Conservation (phyloP, 1,139 yeast genomes). For the Magnusiomyces clavatus region DNA sequence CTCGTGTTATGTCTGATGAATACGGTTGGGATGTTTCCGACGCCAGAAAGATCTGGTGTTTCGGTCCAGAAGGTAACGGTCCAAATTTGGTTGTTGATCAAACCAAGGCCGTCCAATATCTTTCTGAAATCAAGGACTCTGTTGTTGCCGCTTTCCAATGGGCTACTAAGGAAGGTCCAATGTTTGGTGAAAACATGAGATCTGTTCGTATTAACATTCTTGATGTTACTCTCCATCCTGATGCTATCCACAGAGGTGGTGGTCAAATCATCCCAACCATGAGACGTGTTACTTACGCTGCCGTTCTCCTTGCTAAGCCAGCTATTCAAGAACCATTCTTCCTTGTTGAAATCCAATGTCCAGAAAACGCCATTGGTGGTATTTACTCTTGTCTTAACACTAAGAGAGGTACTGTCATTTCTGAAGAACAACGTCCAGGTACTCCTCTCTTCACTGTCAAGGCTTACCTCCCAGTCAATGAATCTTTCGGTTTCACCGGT, state of each 20-base stretch:
- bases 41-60: constrained; percentile 99
- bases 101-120: constrained; percentile 99
- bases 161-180: constrained; percentile 99
- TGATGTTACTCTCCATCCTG: constrained; percentile 99
- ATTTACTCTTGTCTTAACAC: constrained; percentile 98
- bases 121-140: constrained; percentile 98
- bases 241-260: constrained; percentile 99
- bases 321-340: constrained; percentile 99
- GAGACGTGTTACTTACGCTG: constrained; percentile 99
- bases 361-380: constrained; percentile 99
- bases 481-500: constrained; percentile 99
- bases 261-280: constrained; percentile 99
- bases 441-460: constrained; percentile 98
- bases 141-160: constrained; percentile 99
- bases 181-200: constrained; percentile 94
- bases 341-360: constrained; percentile 99
- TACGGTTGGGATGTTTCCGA: constrained; percentile 99
- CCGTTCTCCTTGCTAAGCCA: constrained; percentile 97
- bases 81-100: constrained; percentile 98
- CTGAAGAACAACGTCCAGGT: constrained; percentile 99
- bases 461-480: constrained; percentile 99
- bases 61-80: constrained; percentile 99
- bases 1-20: constrained; percentile 97
- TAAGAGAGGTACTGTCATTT: constrained; percentile 99
- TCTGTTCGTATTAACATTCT: constrained; percentile 95